Evolutionary conservation across 2,329 filamentous ascomycete genomes (phyloP).

Genomic region (Blastomyces emzantsi): DNA sequence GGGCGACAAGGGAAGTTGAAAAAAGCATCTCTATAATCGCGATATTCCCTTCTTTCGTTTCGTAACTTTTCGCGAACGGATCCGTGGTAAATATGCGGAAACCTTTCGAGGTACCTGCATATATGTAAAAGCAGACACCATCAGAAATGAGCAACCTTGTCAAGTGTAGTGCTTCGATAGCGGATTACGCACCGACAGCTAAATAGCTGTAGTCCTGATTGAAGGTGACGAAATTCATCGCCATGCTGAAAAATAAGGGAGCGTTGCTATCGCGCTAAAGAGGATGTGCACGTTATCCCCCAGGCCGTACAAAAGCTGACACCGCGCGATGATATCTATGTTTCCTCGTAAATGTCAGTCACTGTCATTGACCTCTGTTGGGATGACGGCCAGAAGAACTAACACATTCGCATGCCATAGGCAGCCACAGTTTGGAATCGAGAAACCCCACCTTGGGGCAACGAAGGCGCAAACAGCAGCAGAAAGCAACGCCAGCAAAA

Average conservation of each 20-base stretch:
- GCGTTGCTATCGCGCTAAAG: not conserved
- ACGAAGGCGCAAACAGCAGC: not conserved
- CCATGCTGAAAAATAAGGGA: conserved; percentile 42
- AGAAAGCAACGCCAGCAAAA: not conserved
- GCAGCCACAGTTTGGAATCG: not conserved
- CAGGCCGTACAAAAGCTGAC: conserved; percentile 1
- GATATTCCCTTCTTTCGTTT: conserved; percentile 89
- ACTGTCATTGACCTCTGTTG: conserved; percentile 4
- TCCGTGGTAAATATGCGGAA: conserved; percentile 97
- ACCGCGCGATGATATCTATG: not conserved
- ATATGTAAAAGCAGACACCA: conserved; percentile 7
- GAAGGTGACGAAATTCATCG: conserved; percentile 97
- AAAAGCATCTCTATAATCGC: conserved; percentile 98
- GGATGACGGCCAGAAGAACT: not conserved
- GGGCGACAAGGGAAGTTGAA: conserved; percentile 88
- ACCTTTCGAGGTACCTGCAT: conserved; percentile 74
- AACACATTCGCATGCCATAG: conserved; percentile 1
- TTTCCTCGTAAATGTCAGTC: not conserved
- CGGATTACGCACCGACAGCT: conserved; percentile 64
- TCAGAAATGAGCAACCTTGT: not conserved
- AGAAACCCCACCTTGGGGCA: not conserved
- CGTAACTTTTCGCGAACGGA: conserved; percentile 89
- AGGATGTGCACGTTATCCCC: not conserved
- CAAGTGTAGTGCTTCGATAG: not conserved
- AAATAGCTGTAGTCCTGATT: conserved; percentile 98